Percentiles rank a stretch among this genome's conserved stretches.
Conservation (phyloP, 2,329 filamentous ascomycete genomes). For the Cladosporium sp. region DNA sequence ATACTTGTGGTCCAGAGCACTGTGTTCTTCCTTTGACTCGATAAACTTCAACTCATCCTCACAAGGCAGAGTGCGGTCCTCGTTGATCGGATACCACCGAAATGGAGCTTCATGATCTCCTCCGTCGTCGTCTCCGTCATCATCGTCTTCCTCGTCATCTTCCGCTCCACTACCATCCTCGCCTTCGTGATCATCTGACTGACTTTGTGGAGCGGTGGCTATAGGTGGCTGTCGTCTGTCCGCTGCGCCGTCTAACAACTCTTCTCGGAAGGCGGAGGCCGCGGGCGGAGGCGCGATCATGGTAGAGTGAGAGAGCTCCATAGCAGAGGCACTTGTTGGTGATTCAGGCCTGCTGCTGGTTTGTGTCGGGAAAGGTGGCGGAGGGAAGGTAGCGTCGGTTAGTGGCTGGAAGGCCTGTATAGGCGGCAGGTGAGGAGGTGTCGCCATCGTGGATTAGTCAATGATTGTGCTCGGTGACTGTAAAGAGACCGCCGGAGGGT, state of each 20-base stretch:
- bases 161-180: slow-evolving; percentile 20
- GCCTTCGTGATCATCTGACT: neutral
- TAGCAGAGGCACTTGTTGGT: neutral
- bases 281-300: slow-evolving; percentile 9
- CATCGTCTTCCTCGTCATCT: slow-evolving; percentile 23
- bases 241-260: neutral
- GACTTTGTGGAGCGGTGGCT: neutral
- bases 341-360: slow-evolving; percentile 2
- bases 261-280: neutral
- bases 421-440: slow-evolving; percentile 7
- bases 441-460: slow-evolving; percentile 1
- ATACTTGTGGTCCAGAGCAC: slow-evolving; percentile 55
- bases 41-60: slow-evolving; percentile 58
- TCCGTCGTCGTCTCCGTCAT: slow-evolving; percentile 28
- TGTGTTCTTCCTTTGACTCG: slow-evolving; percentile 46
- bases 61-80: slow-evolving; percentile 54
- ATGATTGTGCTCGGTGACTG: neutral
- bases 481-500: neutral
- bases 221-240: neutral
- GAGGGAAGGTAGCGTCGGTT: slow-evolving; percentile 4
- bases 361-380: slow-evolving; percentile 1
- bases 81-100: slow-evolving; percentile 42
- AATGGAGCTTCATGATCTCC: slow-evolving; percentile 27
- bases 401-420: slow-evolving; percentile 10
- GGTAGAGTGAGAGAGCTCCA: slow-evolving; percentile 12